Conservation (phyloP, 2,329 filamentous ascomycete genomes). For the Lecanoromycetidae sp. region DNA sequence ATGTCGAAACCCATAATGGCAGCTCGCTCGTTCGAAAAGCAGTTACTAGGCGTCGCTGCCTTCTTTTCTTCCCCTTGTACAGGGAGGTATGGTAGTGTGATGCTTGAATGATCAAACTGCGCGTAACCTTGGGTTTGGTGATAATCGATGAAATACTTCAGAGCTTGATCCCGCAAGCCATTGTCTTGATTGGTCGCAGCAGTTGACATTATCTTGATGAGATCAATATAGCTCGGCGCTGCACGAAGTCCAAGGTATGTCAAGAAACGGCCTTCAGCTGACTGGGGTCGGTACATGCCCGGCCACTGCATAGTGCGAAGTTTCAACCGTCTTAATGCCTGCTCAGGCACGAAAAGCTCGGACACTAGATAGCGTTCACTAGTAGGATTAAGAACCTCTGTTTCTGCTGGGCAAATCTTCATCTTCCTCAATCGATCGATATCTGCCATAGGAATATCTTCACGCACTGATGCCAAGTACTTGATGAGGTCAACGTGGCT, state of each 20-base stretch:
- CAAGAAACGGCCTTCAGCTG: conserved; percentile 64
- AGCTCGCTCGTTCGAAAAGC: conserved; percentile 70
- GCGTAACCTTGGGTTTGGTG: conserved; percentile 67
- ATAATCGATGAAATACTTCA: conserved; percentile 73
- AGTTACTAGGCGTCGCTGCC: conserved; percentile 60
- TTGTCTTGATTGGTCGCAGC: conserved; percentile 40
- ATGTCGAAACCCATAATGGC: conserved; percentile 71
- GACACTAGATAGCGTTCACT: conserved; percentile 54
- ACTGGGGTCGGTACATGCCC: conserved; percentile 52
- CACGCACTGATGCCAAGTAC: conserved; percentile 78
- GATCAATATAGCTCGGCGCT: conserved; percentile 57
- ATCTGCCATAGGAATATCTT: conserved; percentile 77
- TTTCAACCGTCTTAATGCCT: conserved; percentile 54
- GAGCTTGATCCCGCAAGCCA: conserved; percentile 51
- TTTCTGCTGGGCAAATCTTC: conserved; percentile 69
- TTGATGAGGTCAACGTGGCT: conserved; percentile 91
- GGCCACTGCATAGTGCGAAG: conserved; percentile 77
- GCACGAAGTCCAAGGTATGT: conserved; percentile 58
- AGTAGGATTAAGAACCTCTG: conserved; percentile 41
- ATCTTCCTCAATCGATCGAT: conserved; percentile 65
- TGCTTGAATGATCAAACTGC: conserved; percentile 45
- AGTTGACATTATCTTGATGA: conserved; percentile 66
- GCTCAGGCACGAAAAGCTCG: conserved; percentile 71
- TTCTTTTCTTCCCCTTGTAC: conserved; percentile 52
- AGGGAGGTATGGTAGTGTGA: conserved; percentile 55